Conservation (phyloP, 106 monocot species). For the Narthecium ossifragum region DNA sequence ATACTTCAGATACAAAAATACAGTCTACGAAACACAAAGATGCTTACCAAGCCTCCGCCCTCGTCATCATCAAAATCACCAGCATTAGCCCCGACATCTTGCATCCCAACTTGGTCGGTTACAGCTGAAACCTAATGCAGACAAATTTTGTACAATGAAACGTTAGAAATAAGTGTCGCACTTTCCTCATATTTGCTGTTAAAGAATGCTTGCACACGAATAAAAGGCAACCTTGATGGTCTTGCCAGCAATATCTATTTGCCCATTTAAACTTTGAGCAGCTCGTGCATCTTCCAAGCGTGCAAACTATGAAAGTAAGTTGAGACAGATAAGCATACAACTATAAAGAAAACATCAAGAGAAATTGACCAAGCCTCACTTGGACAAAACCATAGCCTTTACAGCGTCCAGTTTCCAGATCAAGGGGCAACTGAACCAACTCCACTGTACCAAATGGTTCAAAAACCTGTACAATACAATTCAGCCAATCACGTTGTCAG, state of each 20-base stretch:
- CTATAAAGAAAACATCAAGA: background rate
- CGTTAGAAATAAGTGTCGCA: background rate
- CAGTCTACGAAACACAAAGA: background rate
- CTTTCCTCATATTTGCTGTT: background rate
- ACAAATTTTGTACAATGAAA: too few relatives aligned
- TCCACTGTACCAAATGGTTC: conserved; percentile 75
- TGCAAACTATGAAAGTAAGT: conserved; percentile 40
- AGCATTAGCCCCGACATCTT: conserved; percentile 46
- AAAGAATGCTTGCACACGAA: background rate
- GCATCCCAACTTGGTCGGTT: conserved; percentile 46
- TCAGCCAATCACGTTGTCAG: too few relatives aligned
- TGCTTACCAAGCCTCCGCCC: conserved; percentile 56
- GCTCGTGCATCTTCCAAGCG: conserved; percentile 76
- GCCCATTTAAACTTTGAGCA: conserved; percentile 73
- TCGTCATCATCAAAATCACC: conserved; percentile 75
- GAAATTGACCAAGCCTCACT: conserved; percentile 15
- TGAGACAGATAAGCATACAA: background rate
- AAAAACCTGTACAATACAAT: conserved; percentile 40
- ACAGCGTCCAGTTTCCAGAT: conserved; percentile 53
- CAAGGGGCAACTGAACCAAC: conserved; percentile 65
- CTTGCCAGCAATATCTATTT: conserved; percentile 74
- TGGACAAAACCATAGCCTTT: conserved; percentile 82
- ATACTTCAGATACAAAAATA: background rate
- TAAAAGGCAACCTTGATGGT: conserved; percentile 46
- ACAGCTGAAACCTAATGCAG: conserved; percentile 50